These are phyloP conservation scores for Lachnellula arida DNA, from an alignment of 2,329 filamentous ascomycete species.

Conservation along the genomic window DNA sequence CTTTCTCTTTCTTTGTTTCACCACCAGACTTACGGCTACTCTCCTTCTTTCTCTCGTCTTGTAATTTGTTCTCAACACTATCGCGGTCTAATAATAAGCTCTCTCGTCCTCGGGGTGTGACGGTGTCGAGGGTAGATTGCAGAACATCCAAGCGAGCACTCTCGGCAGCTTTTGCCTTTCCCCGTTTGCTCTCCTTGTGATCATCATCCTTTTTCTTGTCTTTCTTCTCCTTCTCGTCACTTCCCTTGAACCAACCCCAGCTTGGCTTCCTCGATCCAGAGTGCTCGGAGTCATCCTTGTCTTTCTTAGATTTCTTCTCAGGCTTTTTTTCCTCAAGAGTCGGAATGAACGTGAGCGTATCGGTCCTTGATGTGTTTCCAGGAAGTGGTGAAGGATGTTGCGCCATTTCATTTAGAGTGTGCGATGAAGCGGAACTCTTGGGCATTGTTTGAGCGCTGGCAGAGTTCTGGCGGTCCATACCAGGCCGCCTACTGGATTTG, in stretches of 20 bases:
- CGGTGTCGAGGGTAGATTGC: conserved; percentile 78
- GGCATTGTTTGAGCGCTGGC: conserved; percentile 23
- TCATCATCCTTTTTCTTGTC: conserved; percentile 58
- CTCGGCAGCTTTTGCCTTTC: conserved; percentile 62
- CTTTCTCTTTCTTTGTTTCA: conserved; percentile 84
- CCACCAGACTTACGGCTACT: conserved; percentile 64
- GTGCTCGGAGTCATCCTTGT: conserved; percentile 58
- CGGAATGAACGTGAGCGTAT: conserved; percentile 75
- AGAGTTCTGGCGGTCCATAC: conserved; percentile 31
- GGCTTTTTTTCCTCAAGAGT: conserved; percentile 71
- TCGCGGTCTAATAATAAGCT: conserved; percentile 81
- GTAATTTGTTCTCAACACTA: conserved; percentile 62
- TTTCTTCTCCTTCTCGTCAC: conserved; percentile 70
- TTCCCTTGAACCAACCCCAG: conserved; percentile 78
- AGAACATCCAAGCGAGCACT: conserved; percentile 80
- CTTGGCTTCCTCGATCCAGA: conserved; percentile 66
- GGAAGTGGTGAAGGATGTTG: conserved; percentile 64
- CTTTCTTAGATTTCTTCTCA: conserved; percentile 73
- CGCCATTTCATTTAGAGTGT: conserved; percentile 53
- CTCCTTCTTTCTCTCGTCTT: conserved; percentile 80
- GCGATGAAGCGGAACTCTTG: conserved; percentile 10
- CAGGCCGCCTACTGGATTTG: conserved; percentile 41
- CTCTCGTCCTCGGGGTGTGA: conserved; percentile 62
- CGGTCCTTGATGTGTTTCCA: conserved; percentile 66
- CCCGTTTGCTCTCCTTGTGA: conserved; percentile 57